Evolutionary conservation across 2,329 filamentous ascomycete species (phyloP).

Genomic region (Coniella vitis): DNA sequence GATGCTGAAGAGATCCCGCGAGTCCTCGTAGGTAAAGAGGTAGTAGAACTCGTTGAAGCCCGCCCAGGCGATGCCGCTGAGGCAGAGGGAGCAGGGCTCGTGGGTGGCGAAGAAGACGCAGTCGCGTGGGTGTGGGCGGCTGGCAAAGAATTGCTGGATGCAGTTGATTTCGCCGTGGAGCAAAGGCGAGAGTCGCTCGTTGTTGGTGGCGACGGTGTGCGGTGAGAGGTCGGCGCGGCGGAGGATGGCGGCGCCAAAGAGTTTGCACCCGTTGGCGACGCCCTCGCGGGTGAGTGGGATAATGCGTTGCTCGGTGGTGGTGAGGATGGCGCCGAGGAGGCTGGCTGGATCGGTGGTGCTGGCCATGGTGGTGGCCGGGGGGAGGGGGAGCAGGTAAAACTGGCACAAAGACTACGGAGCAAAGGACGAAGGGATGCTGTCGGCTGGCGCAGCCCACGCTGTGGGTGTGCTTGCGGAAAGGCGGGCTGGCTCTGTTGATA

Average conservation of each 20-base stretch:
- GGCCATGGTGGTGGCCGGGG: conserved; percentile 5
- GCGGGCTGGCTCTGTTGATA: no score
- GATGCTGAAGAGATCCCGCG: conserved; percentile 46
- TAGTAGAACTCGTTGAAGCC: conserved; percentile 52
- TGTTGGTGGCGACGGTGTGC: conserved; percentile 47
- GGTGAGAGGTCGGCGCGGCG: conserved; percentile 32
- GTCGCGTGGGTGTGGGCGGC: conserved; percentile 29
- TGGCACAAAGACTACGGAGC: no score
- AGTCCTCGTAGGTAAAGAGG: conserved; percentile 54
- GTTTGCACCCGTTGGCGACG: conserved; percentile 46
- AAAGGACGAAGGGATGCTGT: no score
- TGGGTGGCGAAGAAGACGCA: conserved; percentile 54
- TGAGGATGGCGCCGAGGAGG: conserved; percentile 35
- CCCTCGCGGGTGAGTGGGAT: conserved; percentile 44
- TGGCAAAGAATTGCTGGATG: conserved; percentile 50
- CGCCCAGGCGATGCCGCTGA: conserved; percentile 52
- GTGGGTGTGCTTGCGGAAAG: no score
- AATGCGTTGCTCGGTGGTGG: conserved; percentile 37
- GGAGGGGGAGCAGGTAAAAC: no score
- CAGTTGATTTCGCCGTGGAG: conserved; percentile 56
- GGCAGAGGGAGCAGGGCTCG: conserved; percentile 51
- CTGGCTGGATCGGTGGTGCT: conserved; percentile 22
- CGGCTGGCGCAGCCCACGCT: no score
- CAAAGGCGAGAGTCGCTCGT: conserved; percentile 47
- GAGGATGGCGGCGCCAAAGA: conserved; percentile 51